phyloP scores from a whole-genome alignment of 305 asterid genomes.

The Stenogyne calaminthoides region DNA sequence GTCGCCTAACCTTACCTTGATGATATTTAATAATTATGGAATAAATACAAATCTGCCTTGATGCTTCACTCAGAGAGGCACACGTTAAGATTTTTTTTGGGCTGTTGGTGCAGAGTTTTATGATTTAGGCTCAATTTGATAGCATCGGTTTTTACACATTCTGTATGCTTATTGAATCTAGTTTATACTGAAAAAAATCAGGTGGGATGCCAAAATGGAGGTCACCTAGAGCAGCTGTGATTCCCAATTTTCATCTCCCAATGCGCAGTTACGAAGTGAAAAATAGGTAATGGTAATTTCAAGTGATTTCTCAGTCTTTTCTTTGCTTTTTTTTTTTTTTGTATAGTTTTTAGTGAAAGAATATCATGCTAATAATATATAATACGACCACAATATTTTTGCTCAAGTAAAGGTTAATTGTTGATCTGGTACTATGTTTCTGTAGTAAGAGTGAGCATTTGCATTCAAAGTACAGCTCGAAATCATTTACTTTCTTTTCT shows the following conservation, averaged over 20 bases:
- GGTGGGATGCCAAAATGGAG: slow-evolving; percentile 60
- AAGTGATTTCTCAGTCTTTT: not conserved
- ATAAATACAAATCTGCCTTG: not conserved
- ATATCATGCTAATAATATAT: not conserved
- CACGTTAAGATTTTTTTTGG: not conserved
- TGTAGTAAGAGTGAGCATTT: not conserved
- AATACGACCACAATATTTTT: not conserved
- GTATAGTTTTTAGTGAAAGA: slow-evolving; percentile 6
- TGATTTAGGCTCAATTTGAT: not conserved
- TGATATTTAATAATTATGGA: not conserved
- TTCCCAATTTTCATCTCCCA: slow-evolving; percentile 80
- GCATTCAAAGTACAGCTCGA: not conserved
- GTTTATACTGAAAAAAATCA: slow-evolving; percentile 33
- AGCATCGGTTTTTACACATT: not conserved
- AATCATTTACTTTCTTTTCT: not conserved
- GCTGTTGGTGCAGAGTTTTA: not conserved
- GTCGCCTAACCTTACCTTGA: not conserved
- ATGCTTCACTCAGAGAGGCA: not conserved
- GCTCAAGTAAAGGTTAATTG: not conserved
- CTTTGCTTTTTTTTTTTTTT: not conserved
- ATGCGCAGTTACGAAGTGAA: slow-evolving; percentile 92
- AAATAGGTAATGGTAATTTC: slow-evolving; percentile 55
- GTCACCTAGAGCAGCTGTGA: slow-evolving; percentile 73
- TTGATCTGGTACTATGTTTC: not conserved
- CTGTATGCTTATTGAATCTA: slow-evolving; percentile 13